These are phyloP conservation scores for Dendryphion nanum DNA, from an alignment of 2,329 filamentous ascomycete genomes.

Conservation along the genomic window DNA sequence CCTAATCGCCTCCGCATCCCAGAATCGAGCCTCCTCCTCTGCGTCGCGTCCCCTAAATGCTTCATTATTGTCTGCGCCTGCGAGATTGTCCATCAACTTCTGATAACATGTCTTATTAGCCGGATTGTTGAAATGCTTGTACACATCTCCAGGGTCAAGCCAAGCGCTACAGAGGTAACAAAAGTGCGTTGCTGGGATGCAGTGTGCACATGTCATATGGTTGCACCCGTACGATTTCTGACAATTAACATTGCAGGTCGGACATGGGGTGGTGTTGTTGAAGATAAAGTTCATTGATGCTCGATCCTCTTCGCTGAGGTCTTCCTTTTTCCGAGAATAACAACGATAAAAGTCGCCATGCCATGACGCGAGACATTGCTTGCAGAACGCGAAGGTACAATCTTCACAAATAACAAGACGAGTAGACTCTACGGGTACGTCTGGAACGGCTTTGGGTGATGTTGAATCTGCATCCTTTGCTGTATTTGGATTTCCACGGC, in stretches of 20 bases:
- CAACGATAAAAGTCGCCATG: slow-evolving; percentile 83
- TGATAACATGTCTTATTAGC: slow-evolving; percentile 67
- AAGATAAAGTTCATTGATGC: slow-evolving; percentile 82
- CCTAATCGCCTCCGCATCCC: slow-evolving; percentile 37
- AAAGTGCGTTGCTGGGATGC: slow-evolving; percentile 86
- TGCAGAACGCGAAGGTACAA: slow-evolving; percentile 86
- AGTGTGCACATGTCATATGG: slow-evolving; percentile 92
- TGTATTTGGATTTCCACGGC: slow-evolving; percentile 1
- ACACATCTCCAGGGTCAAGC: slow-evolving; percentile 78
- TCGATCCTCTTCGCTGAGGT: slow-evolving; percentile 80
- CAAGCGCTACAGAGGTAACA: slow-evolving; percentile 93
- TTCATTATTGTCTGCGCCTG: slow-evolving; percentile 61
- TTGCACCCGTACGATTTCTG: slow-evolving; percentile 96
- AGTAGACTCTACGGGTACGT: slow-evolving; percentile 43
- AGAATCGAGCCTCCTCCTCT: slow-evolving; percentile 42
- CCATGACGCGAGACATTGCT: slow-evolving; percentile 75
- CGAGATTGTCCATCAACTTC: slow-evolving; percentile 86
- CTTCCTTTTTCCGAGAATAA: slow-evolving; percentile 63
- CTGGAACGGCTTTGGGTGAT: slow-evolving; percentile 35
- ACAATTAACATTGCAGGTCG: slow-evolving; percentile 78
- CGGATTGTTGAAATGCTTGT: slow-evolving; percentile 79
- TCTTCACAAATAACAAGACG: slow-evolving; percentile 83
- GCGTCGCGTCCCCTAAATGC: slow-evolving; percentile 45
- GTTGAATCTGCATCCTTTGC: background rate
- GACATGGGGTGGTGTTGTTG: slow-evolving; percentile 80